Evolutionary conservation across 2,329 filamentous ascomycete genomes (phyloP), one percentile per base, ranked within the genome.

Genomic region (Botrytis galanthina): DNA sequence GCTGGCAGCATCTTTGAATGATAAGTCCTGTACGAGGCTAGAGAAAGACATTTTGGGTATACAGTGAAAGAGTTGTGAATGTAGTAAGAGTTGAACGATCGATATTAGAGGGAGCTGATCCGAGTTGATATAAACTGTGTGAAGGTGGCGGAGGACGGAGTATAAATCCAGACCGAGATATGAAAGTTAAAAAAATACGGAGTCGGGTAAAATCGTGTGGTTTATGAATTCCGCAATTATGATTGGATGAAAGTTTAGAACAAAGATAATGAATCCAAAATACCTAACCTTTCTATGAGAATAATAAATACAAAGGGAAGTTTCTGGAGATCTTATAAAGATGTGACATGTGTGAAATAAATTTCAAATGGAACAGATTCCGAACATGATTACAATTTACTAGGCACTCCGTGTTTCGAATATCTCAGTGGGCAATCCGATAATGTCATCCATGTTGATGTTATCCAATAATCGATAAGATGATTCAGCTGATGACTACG

Each of bases 11-110:
- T 90, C 89, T 78, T 88, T 88, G 75, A 90, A 85, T 42, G 87
- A 86, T 75, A 91, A 83, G 77, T 91, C 89, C 76, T 91, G 89
- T 37, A 91, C 88, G 71, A 91, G 88, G 79, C 87, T 90, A 59
- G 89, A 91, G 83, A 91, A 91, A 51, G 89, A 91, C 89, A 91
- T 91, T 74, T 71, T 80, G 51, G 29, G 26, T 42, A 66, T n/a
- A 16, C 20, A 59, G 20, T 59, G 46, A 32, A 66, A 66, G 32
- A 42, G 18, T 48, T 12, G 16, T 35, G 70, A 64, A 39, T 46
- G 29, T 66, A 35, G 35, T 26, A 26, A 46, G 14, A 59, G 59
- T 46, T 51, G 42, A 35, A 70, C 10, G n/a, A 69, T 16, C 26
- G 39, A 18, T 32, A 10, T 3, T 44, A 20, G 14, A 46, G 32